A percentile compares a stretch with the other conserved stretches of the same genome.
phyloP scores from a whole-genome alignment of 1,284 basidiomycete species.

The Pseudozyma pruni region DNA sequence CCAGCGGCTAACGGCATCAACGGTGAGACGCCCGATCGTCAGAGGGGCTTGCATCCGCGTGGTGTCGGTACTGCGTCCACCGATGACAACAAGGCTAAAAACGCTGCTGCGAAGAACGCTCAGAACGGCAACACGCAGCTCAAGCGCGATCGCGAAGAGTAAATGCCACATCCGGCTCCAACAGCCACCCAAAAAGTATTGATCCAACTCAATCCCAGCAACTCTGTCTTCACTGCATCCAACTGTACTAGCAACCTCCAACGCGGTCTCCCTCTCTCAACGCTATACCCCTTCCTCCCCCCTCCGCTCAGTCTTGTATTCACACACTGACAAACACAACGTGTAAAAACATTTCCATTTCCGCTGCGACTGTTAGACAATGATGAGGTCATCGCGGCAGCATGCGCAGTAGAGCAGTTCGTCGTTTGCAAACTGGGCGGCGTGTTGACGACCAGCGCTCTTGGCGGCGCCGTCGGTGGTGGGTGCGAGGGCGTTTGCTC shows the following conservation, averaged over 20 bases:
- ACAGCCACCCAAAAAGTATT: no score
- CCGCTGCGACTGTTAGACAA: conserved; percentile 18
- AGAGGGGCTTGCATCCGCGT: conserved; percentile 50
- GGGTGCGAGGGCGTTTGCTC: conserved; percentile 8
- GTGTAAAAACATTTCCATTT: not conserved
- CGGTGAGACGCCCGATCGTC: conserved; percentile 29
- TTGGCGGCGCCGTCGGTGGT: not conserved
- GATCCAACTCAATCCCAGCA: conserved; percentile 20
- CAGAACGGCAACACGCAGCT: conserved; percentile 20
- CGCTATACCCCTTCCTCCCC: conserved; percentile 15
- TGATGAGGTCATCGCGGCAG: conserved; percentile 46
- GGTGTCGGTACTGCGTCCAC: conserved; percentile 50
- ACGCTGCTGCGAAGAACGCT: conserved; percentile 2
- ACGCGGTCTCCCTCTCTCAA: conserved; percentile 14
- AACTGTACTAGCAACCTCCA: not conserved
- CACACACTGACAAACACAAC: not conserved
- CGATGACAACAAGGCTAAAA: conserved; percentile 1
- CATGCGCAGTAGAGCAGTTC: conserved; percentile 49
- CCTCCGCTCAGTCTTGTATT: not conserved
- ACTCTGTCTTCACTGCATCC: not conserved
- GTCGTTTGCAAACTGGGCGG: conserved; percentile 51
- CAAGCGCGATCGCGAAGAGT: conserved; percentile 55
- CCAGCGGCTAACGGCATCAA: conserved; percentile 1
- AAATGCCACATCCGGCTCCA: conserved; percentile 28
- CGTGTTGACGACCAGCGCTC: conserved; percentile 12